Base-by-base conservation (phyloP, 768 basidiomycete species). In the Austroboletus festivus region DNA sequence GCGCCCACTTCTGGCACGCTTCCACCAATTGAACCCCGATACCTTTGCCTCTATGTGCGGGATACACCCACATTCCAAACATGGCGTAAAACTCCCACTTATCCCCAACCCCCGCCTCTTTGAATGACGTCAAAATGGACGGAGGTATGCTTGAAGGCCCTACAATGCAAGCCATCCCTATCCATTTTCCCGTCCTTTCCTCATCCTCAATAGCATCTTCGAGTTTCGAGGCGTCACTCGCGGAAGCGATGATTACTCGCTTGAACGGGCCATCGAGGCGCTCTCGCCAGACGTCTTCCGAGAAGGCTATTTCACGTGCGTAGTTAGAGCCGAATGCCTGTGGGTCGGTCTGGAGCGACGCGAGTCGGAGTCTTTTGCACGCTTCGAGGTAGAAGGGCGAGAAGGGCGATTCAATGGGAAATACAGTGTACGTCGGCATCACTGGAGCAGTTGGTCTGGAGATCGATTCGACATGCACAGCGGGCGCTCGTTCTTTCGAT, bases 1-100 rank as follows among this genome's bases (percentile, higher is more conserved):
- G 51, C 20, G 28, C 64, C 64, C 66, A 68, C 21, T 58, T 53
- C 39, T 68, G 34, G 23, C 54, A 60, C 10, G 47, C 54, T 16
- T 38, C 42, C 11, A 57, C 47, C n/a, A 68, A 18, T 15, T 24
- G n/a, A 2, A 22, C 9, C 5, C 51, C 64, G 15, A 66, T 15
- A 13, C 57, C 56, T 35, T 48, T 62, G n/a, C 55, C 54, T 15
- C 64, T 52, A 24, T 67, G 64, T 1, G 54, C 54, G n/a, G 56
- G 67, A 24, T 57, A 56, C 5, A 64, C 60, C 67, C 62, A 67
- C 60, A 64, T 55, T n/a, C 34, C 55, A 37, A 5, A 60, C 13
- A 66, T 20, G 13, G 45, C 47, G 15, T 68, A 61, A 11, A 50
- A 44, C 15, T 61, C 49, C 54, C 55, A 65, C 8, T 54, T 37